Base-by-base conservation (phyloP, 495 filamentous ascomycete genomes). In the Saxophila tyrrhenica region DNA sequence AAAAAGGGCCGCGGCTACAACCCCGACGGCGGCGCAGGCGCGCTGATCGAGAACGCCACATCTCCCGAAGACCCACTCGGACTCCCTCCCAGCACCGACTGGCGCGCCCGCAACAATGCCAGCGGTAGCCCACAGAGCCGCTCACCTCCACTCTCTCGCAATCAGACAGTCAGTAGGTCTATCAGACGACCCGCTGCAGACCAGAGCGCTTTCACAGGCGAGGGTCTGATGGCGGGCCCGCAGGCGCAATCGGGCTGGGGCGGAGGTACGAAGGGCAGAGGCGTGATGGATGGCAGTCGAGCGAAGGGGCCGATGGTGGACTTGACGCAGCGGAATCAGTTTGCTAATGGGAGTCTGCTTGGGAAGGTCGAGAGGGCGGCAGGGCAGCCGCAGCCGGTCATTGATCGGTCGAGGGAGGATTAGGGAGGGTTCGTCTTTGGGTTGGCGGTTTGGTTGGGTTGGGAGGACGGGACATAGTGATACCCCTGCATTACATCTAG, bases 1-100 rank as follows among this genome's bases (percentile, higher is more conserved):
- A 74, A 77, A 32, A 82, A 80, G 49, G 89, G 89, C 13, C 80
- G 78, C 56, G 86, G 83, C 9, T 77, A 87, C 39, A 70, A 70
- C 7, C 77, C 83, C 0, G 78, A 84, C 0, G 69, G 76, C 1
- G 77, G 64, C 3, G 62, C 58, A 1, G 85, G 32, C 63, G 72
- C 60, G 67, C 73, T 94, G 0, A 74, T 94, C 25, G 85, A 89
- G 25, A 72, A 70, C 10, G 84, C 84, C 7, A 85, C 80, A 0
- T 75, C 72, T 1, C 72, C 71, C 0, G 79, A 83, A 8, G 70
- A 70, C 15, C 67, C 70, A 9, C 72, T 81, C 47, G 61, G 64
- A 3, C 72, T 81, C 23, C 80, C 79, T 0, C 55, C 78, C 3
- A 68, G 75, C 0, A 73, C 70, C 19, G 70, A 80, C 56, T 78